These are phyloP conservation scores for Trichoderma brevicompactum DNA, from an alignment of 2,329 filamentous ascomycete genomes.

Conservation along the genomic window DNA sequence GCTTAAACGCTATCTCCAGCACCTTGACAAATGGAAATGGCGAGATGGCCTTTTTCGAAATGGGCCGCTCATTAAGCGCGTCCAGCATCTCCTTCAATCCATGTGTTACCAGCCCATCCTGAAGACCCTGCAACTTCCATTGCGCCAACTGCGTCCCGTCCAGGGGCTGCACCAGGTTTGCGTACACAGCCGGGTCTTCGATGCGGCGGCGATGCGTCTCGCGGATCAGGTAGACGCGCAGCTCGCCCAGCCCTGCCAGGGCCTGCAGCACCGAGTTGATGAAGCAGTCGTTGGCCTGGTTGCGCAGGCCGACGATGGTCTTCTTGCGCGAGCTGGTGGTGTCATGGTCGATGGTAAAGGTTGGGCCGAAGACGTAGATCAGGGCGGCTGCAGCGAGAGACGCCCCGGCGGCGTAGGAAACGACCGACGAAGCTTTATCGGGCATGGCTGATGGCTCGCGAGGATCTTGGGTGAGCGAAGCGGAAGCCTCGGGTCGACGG, in stretches of 20 bases:
- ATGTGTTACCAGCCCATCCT: slow-evolving; percentile 80
- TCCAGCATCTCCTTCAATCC: slow-evolving; percentile 93
- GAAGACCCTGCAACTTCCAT: slow-evolving; percentile 70
- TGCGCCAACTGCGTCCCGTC: slow-evolving; percentile 52
- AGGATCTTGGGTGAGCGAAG: neutral
- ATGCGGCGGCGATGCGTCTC: slow-evolving; percentile 84
- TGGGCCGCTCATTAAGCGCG: slow-evolving; percentile 87
- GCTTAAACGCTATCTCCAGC: slow-evolving; percentile 83
- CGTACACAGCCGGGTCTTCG: slow-evolving; percentile 77
- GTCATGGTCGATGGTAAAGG: slow-evolving; percentile 89
- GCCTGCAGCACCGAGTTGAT: slow-evolving; percentile 97
- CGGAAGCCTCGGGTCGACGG: slow-evolving; percentile 24
- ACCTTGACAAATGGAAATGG: slow-evolving; percentile 82
- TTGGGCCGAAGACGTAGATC: slow-evolving; percentile 97
- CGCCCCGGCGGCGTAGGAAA: slow-evolving; percentile 92
- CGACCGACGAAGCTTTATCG: slow-evolving; percentile 50
- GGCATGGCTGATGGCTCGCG: slow-evolving; percentile 38
- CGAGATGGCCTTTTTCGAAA: slow-evolving; percentile 91
- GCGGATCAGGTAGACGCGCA: slow-evolving; percentile 88
- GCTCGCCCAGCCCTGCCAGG: slow-evolving; percentile 83
- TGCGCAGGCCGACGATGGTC: slow-evolving; percentile 84
- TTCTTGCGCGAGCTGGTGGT: slow-evolving; percentile 72
- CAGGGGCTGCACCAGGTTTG: slow-evolving; percentile 58
- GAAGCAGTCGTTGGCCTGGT: slow-evolving; percentile 94
- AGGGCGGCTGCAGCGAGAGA: slow-evolving; percentile 93